These are phyloP conservation scores for Dactylellina sp. DNA, from an alignment of 2,329 filamentous ascomycete species.

Conservation along the genomic window DNA sequence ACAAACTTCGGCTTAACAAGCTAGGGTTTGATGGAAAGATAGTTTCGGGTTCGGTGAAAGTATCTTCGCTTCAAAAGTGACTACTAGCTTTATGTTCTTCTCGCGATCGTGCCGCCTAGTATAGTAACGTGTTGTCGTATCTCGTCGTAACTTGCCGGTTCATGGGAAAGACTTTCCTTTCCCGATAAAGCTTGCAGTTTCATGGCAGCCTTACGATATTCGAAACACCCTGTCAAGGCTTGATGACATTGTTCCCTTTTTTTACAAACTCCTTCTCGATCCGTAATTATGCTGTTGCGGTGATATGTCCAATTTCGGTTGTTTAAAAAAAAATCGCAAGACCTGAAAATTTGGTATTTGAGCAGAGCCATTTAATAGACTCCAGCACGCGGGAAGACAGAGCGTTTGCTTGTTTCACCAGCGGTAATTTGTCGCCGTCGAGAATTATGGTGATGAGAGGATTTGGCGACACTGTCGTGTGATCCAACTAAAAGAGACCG, in stretches of 20 bases:
- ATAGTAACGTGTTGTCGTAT: too few species aligned
- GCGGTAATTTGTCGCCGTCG: conserved; percentile 76
- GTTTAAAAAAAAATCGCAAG: conserved; percentile 84
- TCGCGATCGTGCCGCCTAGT: conserved; percentile 80
- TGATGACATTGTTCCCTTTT: conserved; percentile 71
- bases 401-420: conserved; percentile 86
- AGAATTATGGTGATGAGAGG: conserved; percentile 79
- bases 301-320: conserved; percentile 94
- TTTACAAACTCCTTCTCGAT: conserved; percentile 69
- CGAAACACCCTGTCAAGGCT: too few species aligned
- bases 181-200: too few species aligned
- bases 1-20: conserved; percentile 78
- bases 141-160: too few species aligned
- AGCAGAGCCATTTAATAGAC: conserved; percentile 84
- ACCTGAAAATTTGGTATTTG: conserved; percentile 82
- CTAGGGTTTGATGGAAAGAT: conserved; percentile 69
- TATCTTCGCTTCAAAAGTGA: too few species aligned
- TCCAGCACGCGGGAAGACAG: conserved; percentile 81
- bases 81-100: too few species aligned
- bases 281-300: conserved; percentile 89
- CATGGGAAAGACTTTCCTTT: too few species aligned
- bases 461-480: conserved; percentile 88
- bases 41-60: conserved; percentile 70
- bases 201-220: too few species aligned
- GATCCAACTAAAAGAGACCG: conserved; percentile 74